Evolutionary conservation across 805 yeast genomes (phyloP), one percentile per base, ranked within the genome.

Genomic region (Zygosaccharomyces rouxii): DNA sequence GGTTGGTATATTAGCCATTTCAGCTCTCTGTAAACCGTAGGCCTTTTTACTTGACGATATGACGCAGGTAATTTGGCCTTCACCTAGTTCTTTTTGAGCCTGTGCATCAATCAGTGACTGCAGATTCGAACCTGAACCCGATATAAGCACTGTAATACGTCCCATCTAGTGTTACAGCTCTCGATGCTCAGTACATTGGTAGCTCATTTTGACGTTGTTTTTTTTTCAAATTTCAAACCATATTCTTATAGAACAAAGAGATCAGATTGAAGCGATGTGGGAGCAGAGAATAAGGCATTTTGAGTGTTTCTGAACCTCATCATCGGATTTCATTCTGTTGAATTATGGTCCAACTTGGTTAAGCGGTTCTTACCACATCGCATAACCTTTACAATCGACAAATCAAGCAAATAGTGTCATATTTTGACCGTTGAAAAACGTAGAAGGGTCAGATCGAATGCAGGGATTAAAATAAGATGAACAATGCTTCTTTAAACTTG

Each of bases 61-160:
- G 41, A 94, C 98, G 59, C 81, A 80, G 25, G 79, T 75, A 44
- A 94, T 86, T 28, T 72, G 70, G 1, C 80, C 84, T 9, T 76
- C 72, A 7, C 55, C 53, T 38, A 73, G 70, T 49, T 47, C 56
- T 22, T 70, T 73, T 13, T 60, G 67, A 3, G 58, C 55, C 33
- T 73, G 66, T 1, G 92, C 86, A 66, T 94, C 96, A 29, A 94
- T 89, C 35, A 94, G 72, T 0, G 99, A 98, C 66, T 94, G 99
- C 35, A 94, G 72, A 62, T 94, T 94, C n/a, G 97, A 82, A 1
- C 99, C 99, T 25, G 85, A 84, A 0, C 99, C 99, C 0, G 98
- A 90, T 19, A 94, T 94, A 33, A 94, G 77, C 0, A 94, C 97
- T 2, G 68, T 58, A 28, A 74, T 68, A 53, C 69, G 72, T 5